Evolutionary conservation across 1,284 basidiomycete genomes (phyloP), one percentile per base, ranked within the genome.

Genomic region (Sanghuangporus weigelae): DNA sequence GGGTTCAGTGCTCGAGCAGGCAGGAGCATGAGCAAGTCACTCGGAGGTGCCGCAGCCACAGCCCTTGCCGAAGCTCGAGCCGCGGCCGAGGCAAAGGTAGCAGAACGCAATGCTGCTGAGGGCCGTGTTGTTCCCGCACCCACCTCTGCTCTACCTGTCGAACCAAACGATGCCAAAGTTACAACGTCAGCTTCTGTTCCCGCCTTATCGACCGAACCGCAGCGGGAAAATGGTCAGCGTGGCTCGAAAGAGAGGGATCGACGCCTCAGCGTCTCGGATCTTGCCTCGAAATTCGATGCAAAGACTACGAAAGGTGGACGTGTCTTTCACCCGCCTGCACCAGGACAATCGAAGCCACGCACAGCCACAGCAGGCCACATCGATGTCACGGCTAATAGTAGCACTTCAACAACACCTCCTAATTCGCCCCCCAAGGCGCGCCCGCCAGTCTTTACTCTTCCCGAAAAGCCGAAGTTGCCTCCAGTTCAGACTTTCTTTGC

Each of bases 61-160:
- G 86, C 84, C 19, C 78, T 90, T 14, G 87, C 87, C 7, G 85
- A 89, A 73, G 88, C 87, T 10, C 78, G 82, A 62, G 86, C 86
- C 2, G 84, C 84, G 51, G 89, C 89, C 5, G 86, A 90, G 71
- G 87, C 85, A 5, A 80, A 82, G 63, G 79, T 92, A 12, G 87
- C 84, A 1, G 81, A 90, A 69, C 76, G 87, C 50, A 76, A 82
- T 57, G 66, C 59, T 50, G 66, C 62, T 26, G 57, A 82, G 83
- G 71, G 73, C 77, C 49, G 78, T 79, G 73, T 68, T 57, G 68
- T 69, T 11, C 59, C 73, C 23, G 71, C 68, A 42, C 59, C 63
- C 35, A 67, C 68, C 46, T 7, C 44, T 50, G 46, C 49, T 31
- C 19, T 14, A 35, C 14, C 31, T 60, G 21, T 26, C 21, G 35